These are phyloP conservation scores for Dillenia turbinata DNA, from an alignment of 164 flowering plant genomes.

Conservation along the genomic window DNA sequence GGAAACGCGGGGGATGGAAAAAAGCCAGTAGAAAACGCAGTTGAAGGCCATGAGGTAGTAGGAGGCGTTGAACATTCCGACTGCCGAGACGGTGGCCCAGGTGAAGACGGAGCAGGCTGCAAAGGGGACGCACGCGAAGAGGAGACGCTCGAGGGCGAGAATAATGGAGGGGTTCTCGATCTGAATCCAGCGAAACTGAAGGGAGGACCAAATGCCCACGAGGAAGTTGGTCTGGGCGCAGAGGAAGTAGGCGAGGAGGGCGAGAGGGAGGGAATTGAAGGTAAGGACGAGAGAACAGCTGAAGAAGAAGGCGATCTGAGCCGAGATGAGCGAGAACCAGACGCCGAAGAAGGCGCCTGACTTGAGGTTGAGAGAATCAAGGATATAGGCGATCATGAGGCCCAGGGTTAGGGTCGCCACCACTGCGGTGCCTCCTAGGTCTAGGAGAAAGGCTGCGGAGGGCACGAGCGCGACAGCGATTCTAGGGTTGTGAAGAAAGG, in stretches of 20 bases:
- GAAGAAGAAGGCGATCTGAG: slow-evolving; percentile 86
- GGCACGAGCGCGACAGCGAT: slow-evolving; percentile 81
- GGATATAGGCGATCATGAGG: slow-evolving; percentile 77
- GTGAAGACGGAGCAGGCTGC: slow-evolving; percentile 63
- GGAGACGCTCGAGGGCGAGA: slow-evolving; percentile 73
- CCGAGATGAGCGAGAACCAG: slow-evolving; percentile 69
- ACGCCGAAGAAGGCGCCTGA: slow-evolving; percentile 78
- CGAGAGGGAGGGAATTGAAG: slow-evolving; percentile 54
- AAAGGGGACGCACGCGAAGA: slow-evolving; percentile 80
- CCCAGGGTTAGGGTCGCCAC: slow-evolving; percentile 66
- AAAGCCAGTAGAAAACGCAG: slow-evolving; percentile 80
- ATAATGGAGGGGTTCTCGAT: slow-evolving; percentile 81
- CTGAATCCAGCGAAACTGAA: slow-evolving; percentile 89
- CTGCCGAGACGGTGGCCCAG: slow-evolving; percentile 84
- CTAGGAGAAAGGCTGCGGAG: slow-evolving; percentile 77
- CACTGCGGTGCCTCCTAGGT: slow-evolving; percentile 90
- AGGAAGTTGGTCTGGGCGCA: slow-evolving; percentile 71
- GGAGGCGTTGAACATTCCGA: slow-evolving; percentile 68
- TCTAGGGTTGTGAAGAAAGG: slow-evolving; percentile 68
- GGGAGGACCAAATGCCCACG: slow-evolving; percentile 88
- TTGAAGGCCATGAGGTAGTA: slow-evolving; percentile 69
- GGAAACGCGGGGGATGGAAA: slow-evolving; percentile 73
- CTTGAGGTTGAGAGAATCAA: slow-evolving; percentile 74
- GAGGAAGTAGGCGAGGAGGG: slow-evolving; percentile 48
- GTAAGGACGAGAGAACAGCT: slow-evolving; percentile 35